Base-by-base conservation (phyloP, 495 filamentous ascomycete genomes). In the Talaromyces ruber region DNA sequence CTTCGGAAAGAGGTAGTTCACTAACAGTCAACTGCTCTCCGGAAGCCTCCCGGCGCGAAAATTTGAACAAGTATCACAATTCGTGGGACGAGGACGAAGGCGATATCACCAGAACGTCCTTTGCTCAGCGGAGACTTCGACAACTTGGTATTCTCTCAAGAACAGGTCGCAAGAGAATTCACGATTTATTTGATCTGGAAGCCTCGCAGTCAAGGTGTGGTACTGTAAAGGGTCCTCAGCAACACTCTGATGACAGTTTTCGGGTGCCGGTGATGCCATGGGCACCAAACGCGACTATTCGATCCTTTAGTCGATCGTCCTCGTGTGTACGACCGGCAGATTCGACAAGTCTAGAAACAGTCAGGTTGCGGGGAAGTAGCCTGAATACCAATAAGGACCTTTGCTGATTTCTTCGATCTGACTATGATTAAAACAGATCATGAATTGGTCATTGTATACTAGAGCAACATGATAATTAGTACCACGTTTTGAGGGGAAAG, bases 111-210 rank as follows among this genome's bases (percentile, higher is more conserved):
- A 51, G 60, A 16, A 62, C 30, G 12, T 43, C 53, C 22, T 28
- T 50, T 12, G 50, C 32, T 62, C 60, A 57, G 7, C 43, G 37
- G 18, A 55, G 47, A 28, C 50, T 50, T 12, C 56, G 37, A 47
- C 59, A 60, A 34, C 60, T 62, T 55, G 60, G 53, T 3, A 4
- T 62, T 5, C 50, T 62, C 1, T 55, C 60, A 6, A 62, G 30
- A 29, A 57, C 32, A 2, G 30, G 51, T 4, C 60, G 60, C 47
- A 62, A 57, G 43, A 55, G 25, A 9, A 55, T 62, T 2, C 50
- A 62, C 22, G 60, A 62, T 28, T 43, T 62, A 12, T 62, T 62
- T 21, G 60, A 62, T 45, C 3, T 62, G 14, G 60, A 62, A 34
- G 29, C 60, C 6, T 18, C 57, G 26, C 51, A 47, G 29, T 62